Conservation (phyloP, 2,329 filamentous ascomycete genomes). For the Ascomycota sp. region DNA sequence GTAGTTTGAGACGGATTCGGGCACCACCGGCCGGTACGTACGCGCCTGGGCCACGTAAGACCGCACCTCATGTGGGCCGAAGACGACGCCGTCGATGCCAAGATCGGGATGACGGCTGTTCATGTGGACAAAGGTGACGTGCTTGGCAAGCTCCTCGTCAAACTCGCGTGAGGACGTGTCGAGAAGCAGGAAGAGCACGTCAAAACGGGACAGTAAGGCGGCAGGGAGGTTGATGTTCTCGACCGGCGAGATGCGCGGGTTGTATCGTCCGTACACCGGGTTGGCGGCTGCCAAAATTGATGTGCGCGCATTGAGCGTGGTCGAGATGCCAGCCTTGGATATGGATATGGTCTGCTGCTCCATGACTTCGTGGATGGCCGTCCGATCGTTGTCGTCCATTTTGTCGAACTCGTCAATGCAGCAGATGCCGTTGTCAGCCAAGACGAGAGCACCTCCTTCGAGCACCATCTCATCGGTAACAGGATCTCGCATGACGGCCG, state of each 20-base stretch:
- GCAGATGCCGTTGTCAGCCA: conserved; percentile 70
- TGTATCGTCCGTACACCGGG: conserved; percentile 93
- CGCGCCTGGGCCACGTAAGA: conserved; percentile 90
- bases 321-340: conserved; percentile 51
- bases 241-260: conserved; percentile 87
- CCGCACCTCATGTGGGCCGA: conserved; percentile 80
- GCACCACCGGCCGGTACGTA: conserved; percentile 71
- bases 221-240: conserved; percentile 99
- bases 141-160: conserved; percentile 83
- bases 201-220: conserved; percentile 88
- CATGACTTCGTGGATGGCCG: conserved; percentile 76
- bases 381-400: conserved; percentile 70
- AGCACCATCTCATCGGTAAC: conserved; percentile 73
- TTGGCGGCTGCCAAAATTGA: conserved; percentile 93
- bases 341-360: conserved; percentile 76
- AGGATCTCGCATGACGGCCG: conserved; percentile 66
- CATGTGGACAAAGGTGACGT: conserved; percentile 96
- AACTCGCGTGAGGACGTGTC: conserved; percentile 79
- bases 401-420: conserved; percentile 80
- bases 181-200: conserved; percentile 88
- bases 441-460: conserved; percentile 58
- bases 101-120: conserved; percentile 79
- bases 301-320: conserved; percentile 82
- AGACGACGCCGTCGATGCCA: conserved; percentile 42
- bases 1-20: conserved; percentile 76